Conservation (phyloP, 768 basidiomycete genomes). For the Mycena albidolilacea region DNA sequence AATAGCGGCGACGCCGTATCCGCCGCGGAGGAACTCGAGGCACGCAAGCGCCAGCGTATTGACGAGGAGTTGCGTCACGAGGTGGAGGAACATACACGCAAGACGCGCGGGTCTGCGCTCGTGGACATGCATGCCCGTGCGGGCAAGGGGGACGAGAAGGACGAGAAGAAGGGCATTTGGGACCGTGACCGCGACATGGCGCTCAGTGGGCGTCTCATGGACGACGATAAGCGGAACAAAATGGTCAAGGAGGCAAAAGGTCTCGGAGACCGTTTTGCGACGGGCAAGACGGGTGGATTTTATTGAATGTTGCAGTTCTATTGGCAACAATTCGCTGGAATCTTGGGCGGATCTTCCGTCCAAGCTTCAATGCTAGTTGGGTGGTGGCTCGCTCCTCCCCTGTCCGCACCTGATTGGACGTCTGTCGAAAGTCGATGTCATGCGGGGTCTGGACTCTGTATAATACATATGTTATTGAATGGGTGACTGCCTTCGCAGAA, state of each 20-base stretch:
- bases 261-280: slow-evolving; percentile 87
- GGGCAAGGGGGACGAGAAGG: slow-evolving; percentile 54
- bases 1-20: slow-evolving; percentile 63
- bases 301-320: slow-evolving; percentile 26
- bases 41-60: slow-evolving; percentile 69
- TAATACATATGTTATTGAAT: no score
- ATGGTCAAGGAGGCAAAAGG: slow-evolving; percentile 87
- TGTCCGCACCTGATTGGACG: no score
- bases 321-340: not conserved
- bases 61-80: slow-evolving; percentile 80
- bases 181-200: slow-evolving; percentile 94
- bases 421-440: no score
- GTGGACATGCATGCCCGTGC: slow-evolving; percentile 66
- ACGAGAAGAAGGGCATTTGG: slow-evolving; percentile 83
- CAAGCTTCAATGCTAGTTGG: no score
- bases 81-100: slow-evolving; percentile 85
- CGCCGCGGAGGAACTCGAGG: slow-evolving; percentile 59
- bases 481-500: no score
- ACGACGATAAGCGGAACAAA: slow-evolving; percentile 83
- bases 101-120: slow-evolving; percentile 67
- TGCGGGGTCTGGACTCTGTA: no score
- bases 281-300: slow-evolving; percentile 79
- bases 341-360: not conserved
- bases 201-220: slow-evolving; percentile 90
- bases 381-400: no score